Conservation (phyloP, 176 grass and related monocot species). For the Saccharum spontaneum region DNA sequence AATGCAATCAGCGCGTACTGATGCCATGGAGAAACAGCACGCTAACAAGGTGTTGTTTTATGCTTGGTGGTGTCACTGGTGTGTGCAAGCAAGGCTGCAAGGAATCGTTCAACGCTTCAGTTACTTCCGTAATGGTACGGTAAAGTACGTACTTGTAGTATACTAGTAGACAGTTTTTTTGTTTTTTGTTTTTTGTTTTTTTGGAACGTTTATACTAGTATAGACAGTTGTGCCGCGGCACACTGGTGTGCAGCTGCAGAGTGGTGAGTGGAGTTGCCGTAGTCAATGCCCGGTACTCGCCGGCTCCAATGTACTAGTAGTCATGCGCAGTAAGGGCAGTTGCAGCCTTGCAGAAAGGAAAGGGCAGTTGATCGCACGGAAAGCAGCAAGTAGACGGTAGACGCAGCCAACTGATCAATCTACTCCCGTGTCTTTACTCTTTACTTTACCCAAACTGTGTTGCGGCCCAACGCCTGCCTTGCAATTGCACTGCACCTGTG, state of each 20-base stretch:
- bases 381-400: conserved; percentile 8
- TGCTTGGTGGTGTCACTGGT: not conserved
- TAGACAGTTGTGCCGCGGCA: conserved; percentile 2
- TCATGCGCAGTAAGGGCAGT: conserved; percentile 31
- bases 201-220: too few relatives aligned
- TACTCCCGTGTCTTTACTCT: not conserved
- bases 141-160: not conserved
- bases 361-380: conserved; percentile 15
- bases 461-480: not conserved
- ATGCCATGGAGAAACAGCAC: not conserved
- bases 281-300: conserved; percentile 40
- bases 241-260: conserved; percentile 24
- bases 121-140: conserved; percentile 13
- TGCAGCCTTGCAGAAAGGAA: conserved; percentile 21
- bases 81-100: not conserved
- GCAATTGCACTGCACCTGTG: not conserved
- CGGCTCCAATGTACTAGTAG: not conserved
- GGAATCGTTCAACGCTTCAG: conserved; percentile 21
- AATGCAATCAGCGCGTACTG: not conserved
- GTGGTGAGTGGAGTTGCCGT: conserved; percentile 8
- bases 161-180: not conserved
- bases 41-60: not conserved
- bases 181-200: too few relatives aligned
- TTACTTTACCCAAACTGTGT: not conserved
- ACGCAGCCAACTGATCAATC: not conserved